A percentile compares a stretch with the other conserved stretches of the same genome.
These are phyloP conservation scores for Novymonas esmeraldas DNA, from an alignment of 208 protist species.

Conservation along the genomic window DNA sequence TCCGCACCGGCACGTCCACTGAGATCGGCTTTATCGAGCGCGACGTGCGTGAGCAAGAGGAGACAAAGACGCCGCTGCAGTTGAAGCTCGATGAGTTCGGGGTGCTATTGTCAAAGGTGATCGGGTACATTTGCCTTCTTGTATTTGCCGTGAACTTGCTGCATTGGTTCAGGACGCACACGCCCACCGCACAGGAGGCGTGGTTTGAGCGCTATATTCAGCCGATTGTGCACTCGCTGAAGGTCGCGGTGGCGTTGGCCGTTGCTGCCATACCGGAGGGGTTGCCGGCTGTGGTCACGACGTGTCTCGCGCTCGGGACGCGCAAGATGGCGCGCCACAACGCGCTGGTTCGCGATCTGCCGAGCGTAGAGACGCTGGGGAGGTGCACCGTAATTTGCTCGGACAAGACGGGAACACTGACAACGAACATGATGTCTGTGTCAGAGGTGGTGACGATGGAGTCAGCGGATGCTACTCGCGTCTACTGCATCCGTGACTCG, in stretches of 20 bases:
- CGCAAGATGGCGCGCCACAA: slow-evolving; percentile 97
- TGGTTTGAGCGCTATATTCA: slow-evolving; percentile 72
- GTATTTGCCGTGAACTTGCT: slow-evolving; percentile 94
- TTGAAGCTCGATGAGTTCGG: slow-evolving; percentile 97
- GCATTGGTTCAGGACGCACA: slow-evolving; percentile 81
- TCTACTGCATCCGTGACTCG: slow-evolving; percentile 63
- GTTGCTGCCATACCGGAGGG: slow-evolving; percentile 99
- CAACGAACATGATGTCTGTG: slow-evolving; percentile 98
- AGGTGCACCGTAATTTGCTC: slow-evolving; percentile 98
- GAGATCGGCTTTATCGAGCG: slow-evolving; percentile 96
- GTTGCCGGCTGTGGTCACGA: slow-evolving; percentile 97
- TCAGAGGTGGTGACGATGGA: slow-evolving; percentile 57
- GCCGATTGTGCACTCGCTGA: slow-evolving; percentile 91
- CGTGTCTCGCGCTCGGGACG: slow-evolving; percentile 95
- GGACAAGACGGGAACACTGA: slow-evolving; percentile 99
- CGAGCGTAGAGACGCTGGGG: slow-evolving; percentile 98
- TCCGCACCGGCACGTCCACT: slow-evolving; percentile 91
- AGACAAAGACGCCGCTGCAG: slow-evolving; percentile 95
- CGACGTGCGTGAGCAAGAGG: slow-evolving; percentile 80
- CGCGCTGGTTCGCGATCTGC: slow-evolving; percentile 94
- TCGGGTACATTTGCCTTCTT: slow-evolving; percentile 85
- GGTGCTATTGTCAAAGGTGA: slow-evolving; percentile 90
- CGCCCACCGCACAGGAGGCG: slow-evolving; percentile 42
- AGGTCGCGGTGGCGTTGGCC: slow-evolving; percentile 97
- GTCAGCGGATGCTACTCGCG: neutral